Conservation (phyloP, 306 rosid genomes). For the Luffa acutangula region DNA sequence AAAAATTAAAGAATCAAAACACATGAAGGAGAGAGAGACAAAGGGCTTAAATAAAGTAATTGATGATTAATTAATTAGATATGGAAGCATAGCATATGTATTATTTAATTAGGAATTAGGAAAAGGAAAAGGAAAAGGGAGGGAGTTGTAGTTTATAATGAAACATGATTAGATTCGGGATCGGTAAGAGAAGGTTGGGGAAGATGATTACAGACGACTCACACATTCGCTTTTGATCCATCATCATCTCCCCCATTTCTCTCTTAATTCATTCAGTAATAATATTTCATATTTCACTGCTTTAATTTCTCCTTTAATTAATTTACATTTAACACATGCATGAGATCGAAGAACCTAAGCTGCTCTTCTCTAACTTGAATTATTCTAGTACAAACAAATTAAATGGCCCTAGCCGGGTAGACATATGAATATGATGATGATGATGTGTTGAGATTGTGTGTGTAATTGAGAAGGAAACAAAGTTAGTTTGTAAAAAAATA, state of each 20-base stretch:
- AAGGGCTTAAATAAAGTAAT: background rate
- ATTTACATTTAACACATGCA: background rate
- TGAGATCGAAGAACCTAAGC: too few relatives aligned
- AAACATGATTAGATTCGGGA: slow-evolving; percentile 52
- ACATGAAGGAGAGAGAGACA: background rate
- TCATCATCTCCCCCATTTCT: slow-evolving; percentile 31
- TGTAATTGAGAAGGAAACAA: too few relatives aligned
- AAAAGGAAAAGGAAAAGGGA: background rate
- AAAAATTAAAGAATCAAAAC: background rate
- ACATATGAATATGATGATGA: too few relatives aligned
- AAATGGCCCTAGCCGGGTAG: too few relatives aligned
- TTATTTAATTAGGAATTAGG: background rate
- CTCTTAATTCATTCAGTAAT: background rate
- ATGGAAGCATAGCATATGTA: background rate
- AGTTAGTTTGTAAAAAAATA: too few relatives aligned
- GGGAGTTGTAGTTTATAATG: background rate
- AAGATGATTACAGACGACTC: slow-evolving; percentile 63
- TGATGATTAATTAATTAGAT: background rate
- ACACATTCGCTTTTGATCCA: slow-evolving; percentile 22
- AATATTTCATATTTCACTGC: background rate
- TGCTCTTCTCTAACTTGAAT: too few relatives aligned
- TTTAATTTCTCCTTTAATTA: background rate
- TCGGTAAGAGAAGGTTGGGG: slow-evolving; percentile 46
- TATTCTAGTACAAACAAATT: too few relatives aligned
- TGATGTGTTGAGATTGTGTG: too few relatives aligned